Evolutionary conservation across 2,329 filamentous ascomycete species (phyloP), one percentile per base, ranked within the genome.

Genomic region (Zalaria sp.): DNA sequence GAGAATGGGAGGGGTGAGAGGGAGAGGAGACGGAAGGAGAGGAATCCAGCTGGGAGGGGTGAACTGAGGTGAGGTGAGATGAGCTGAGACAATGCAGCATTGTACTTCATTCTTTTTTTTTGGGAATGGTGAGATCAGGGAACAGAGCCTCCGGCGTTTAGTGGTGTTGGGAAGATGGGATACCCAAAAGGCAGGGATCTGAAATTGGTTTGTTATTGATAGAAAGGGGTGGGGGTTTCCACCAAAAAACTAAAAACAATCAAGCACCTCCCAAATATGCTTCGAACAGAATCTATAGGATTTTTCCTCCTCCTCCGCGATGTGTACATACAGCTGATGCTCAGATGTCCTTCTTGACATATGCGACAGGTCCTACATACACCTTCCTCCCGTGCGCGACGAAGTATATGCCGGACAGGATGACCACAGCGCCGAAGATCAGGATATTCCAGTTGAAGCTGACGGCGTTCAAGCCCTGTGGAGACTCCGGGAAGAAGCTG

Each of bases 1-100:
- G 69, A 79, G 10, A 66, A 66, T 37, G 75, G 82, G 52, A 73
- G 74, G 46, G 77, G 70, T 2, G 64, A 67, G 47, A 53, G 53
- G 28, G 56, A 52, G 5, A 51, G 67, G 46, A 57, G 59, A 42
- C 56, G 56, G 43, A 55, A 55, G 41, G 67, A 71, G 52, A 56
- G 65, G 42, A 66, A 68, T 46, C 53, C 62, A 9, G 67, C 63
- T 26, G 65, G 62, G 0, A 55, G 65, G 35, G 60, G 59, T 4
- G 67, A 71, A 54, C 43, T 57, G 50, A 49, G 54, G 43, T 54
- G 43, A 46, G 39, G 40, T 32, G 39, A 35, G 25, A 41, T 41
- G 27, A 40, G 7, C n/a, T 32, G 7, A 32, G 29, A 32, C 7
- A 32, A 18, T 18, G 18, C 18, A 18, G 18, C 18, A 18, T 18